Evolutionary conservation across 2,329 filamentous ascomycete genomes (phyloP), one percentile per base, ranked within the genome.

Genomic region (Fusarium armeniacum): DNA sequence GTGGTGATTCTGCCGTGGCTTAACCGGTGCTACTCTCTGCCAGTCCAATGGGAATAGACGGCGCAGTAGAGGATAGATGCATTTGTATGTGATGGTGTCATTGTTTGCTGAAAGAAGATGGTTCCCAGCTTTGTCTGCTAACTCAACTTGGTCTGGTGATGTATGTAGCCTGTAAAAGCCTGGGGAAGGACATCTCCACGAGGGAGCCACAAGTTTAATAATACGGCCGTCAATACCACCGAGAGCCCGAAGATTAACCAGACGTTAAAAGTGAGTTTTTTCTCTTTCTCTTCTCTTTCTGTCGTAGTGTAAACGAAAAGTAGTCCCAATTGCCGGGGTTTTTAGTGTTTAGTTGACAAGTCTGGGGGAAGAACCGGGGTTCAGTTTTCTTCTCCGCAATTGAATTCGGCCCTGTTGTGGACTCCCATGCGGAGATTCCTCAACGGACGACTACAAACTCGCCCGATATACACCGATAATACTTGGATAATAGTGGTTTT

Each of bases 151-250:
- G 57, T 58, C 58, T 62, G 38, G 46, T 72, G 68, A 72, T 44
- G 41, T 43, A 5, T 70, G 69, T 62, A 62, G 62, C 49, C 46
- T 62, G 54, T 15, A 47, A 28, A 44, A 30, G 33, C 67, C 60
- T 53, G 55, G 58, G 44, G 51, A 54, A 24, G 11, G 12, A 4
- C 15, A 9, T 22, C 50, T 52, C 57, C 57, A 30, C 22, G 18
- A 43, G 12, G 24, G 52, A 11, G n/a, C 61, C 58, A 62, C 56
- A 41, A 60, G 9, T 45, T 58, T 43, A 45, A 52, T 58, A 74
- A 66, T 74, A 74, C 60, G 67, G 56, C 72, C 72, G 72, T 18
- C 46, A 58, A 58, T 73, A 62, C 55, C 58, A 66, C 72, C 72
- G 72, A 73, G 51, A 7, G 38, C 6, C 72, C 65, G 70, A 59